phyloP scores from a whole-genome alignment of 768 basidiomycete genomes.

The Chalciporus chontae region DNA sequence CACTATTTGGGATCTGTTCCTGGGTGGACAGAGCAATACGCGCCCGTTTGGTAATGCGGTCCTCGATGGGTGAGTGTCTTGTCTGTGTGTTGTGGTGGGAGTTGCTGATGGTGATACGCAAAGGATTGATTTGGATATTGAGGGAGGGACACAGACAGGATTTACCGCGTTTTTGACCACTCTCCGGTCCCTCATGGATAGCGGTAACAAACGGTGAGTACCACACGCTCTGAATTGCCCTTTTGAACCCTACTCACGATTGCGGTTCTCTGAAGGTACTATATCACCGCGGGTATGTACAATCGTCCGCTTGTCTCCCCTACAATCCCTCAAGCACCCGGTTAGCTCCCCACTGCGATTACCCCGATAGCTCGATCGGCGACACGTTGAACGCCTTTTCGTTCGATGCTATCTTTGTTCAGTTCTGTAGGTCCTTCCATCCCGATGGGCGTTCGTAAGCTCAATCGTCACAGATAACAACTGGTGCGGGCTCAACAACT shows the following conservation, averaged over 20 bases:
- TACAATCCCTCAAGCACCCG: not conserved
- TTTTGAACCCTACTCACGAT: slow-evolving; percentile 2
- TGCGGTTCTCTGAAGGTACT: slow-evolving; percentile 30
- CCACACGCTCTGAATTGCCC: not conserved
- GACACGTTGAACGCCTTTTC: slow-evolving; percentile 38
- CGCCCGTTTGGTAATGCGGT: slow-evolving; percentile 72
- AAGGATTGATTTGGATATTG: slow-evolving; percentile 47
- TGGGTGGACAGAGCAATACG: slow-evolving; percentile 61
- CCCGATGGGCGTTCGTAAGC: not conserved
- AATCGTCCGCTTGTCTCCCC: not conserved
- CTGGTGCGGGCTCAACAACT: slow-evolving; percentile 41
- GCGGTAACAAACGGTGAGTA: slow-evolving; percentile 29
- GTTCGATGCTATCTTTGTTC: slow-evolving; percentile 51
- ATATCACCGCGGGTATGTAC: slow-evolving; percentile 37
- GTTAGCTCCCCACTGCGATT: slow-evolving; percentile 43
- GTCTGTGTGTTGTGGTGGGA: no score
- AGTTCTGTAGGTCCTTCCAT: slow-evolving; percentile 36
- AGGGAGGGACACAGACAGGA: slow-evolving; percentile 37
- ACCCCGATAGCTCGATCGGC: slow-evolving; percentile 45
- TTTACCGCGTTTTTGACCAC: slow-evolving; percentile 31
- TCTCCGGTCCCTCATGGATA: slow-evolving; percentile 27
- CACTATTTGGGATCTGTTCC: slow-evolving; percentile 65
- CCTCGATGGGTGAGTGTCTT: slow-evolving; percentile 60
- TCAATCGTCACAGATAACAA: slow-evolving; percentile 39
- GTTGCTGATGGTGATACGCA: no score